A percentile compares a stretch with the other conserved stretches of the same genome.
Conservation (phyloP, 176 grass and related monocot genomes). For the Oryza australiensis region DNA sequence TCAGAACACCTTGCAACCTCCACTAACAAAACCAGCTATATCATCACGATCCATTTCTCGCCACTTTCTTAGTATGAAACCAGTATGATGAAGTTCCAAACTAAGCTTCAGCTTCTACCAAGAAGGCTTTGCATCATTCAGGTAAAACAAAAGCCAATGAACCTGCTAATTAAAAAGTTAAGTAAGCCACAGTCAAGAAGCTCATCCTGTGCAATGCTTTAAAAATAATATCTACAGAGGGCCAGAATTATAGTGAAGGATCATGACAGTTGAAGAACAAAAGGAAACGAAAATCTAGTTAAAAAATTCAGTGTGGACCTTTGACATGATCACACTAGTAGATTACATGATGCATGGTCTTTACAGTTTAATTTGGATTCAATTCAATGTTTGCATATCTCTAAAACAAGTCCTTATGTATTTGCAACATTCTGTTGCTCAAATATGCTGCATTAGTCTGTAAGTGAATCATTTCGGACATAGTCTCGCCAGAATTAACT, state of each 20-base stretch:
- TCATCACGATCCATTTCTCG: slow-evolving; percentile 82
- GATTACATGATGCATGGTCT: not conserved
- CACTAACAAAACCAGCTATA: slow-evolving; percentile 85
- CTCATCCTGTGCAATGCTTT: not conserved
- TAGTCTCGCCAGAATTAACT: not conserved
- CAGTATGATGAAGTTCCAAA: slow-evolving; percentile 42
- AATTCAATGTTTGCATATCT: not conserved
- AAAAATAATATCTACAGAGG: slow-evolving; percentile 2
- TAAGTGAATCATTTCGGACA: not conserved
- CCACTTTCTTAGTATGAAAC: slow-evolving; percentile 56
- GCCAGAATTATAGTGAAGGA: slow-evolving; percentile 15
- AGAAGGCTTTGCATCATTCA: slow-evolving; percentile 28
- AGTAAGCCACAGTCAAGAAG: slow-evolving; percentile 28
- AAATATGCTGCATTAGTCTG: not conserved
- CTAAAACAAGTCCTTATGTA: not conserved
- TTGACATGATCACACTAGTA: not conserved
- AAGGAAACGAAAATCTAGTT: slow-evolving; percentile 13
- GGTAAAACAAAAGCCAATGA: slow-evolving; percentile 19
- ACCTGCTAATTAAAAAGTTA: slow-evolving; percentile 37
- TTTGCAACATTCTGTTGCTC: not conserved
- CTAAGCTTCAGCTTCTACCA: slow-evolving; percentile 46
- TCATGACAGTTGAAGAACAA: slow-evolving; percentile 12
- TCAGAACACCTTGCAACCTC: slow-evolving; percentile 63
- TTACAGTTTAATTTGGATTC: slow-evolving; percentile 3
- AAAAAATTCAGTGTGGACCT: slow-evolving; percentile 1